Base-by-base conservation (phyloP, 805 yeast species). In the Alloascoidea africana region DNA sequence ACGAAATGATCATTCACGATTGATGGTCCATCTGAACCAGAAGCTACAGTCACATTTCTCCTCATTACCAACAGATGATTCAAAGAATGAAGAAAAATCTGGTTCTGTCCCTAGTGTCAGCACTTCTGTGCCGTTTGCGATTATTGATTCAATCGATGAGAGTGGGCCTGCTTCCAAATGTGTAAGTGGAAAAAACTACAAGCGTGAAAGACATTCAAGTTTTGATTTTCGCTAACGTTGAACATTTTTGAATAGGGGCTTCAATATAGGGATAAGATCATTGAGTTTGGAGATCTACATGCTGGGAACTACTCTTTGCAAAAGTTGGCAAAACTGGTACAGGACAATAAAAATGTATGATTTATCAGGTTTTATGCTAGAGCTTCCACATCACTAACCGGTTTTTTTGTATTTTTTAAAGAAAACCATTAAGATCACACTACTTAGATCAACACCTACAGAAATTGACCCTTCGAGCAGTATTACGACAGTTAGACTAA, bases 1-100 rank as follows among this genome's bases (percentile, higher is more conserved):
- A 32, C 63, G 77, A 41, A 87, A 85, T 49, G 96, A 89, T 55
- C 62, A 76, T 44, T 62, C 61, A 36, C 52, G 48, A 13, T 56
- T 83, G 4, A 51, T 75, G 46, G 51, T 56, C 3, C 53, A 60
- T 16, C 53, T 84, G 4, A 73, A 71, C 23, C 42, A 39, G 4
- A 64, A 65, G 30, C 52, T 85, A 44, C 48, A 59, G n/a, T 8
- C 30, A n/a, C 30, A 23, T 23, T 23, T 8, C n/a, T 8, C 30
- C 8, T 8, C 8, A 23, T 8, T 8, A 8, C 8, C 8, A 8
- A 23, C 8, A 8, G n/a, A 23, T 23, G 8, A 8, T 8, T 8
- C 13, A 8, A 8, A 8, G n/a, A 23, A 23, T 23, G 30, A 23
- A 23, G n/a, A 8, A 8, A n/a, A 23, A 23, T 8, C n/a, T 23